Percentiles rank a stretch among this genome's conserved stretches.
These are phyloP conservation scores for Conoideocrella luteorostrata DNA, from an alignment of 2,329 filamentous ascomycete genomes.

Conservation along the genomic window DNA sequence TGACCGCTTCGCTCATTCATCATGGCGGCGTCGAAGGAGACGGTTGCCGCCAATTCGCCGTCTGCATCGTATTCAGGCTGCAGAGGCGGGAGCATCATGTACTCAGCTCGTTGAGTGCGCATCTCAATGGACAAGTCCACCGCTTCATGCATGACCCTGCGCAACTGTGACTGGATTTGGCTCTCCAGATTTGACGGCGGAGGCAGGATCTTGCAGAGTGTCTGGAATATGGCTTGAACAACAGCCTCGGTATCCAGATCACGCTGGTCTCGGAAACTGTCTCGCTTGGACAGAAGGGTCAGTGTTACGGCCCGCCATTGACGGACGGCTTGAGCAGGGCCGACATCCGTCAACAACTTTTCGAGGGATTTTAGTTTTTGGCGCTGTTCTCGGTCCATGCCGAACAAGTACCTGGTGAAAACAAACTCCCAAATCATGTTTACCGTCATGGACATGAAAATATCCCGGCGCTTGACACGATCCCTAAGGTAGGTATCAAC, in stretches of 20 bases:
- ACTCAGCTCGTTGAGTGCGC: slow-evolving; percentile 93
- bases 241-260: slow-evolving; percentile 91
- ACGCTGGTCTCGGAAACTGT: slow-evolving; percentile 74
- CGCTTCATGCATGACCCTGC: slow-evolving; percentile 80
- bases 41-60: slow-evolving; percentile 80
- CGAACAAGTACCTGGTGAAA: slow-evolving; percentile 95
- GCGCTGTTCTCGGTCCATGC: slow-evolving; percentile 95
- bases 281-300: slow-evolving; percentile 75
- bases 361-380: slow-evolving; percentile 96
- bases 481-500: slow-evolving; percentile 84
- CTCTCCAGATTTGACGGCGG: slow-evolving; percentile 74
- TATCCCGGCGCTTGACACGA: slow-evolving; percentile 79
- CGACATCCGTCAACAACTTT: slow-evolving; percentile 83
- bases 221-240: slow-evolving; percentile 77
- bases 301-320: slow-evolving; percentile 96
- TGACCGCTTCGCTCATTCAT: slow-evolving; percentile 89
- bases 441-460: slow-evolving; percentile 99
- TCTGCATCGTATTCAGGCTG: slow-evolving; percentile 93
- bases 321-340: slow-evolving; percentile 80
- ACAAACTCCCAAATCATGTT: slow-evolving; percentile 99
- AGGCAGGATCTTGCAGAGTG: slow-evolving; percentile 75
- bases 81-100: slow-evolving; percentile 94
- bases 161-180: slow-evolving; percentile 77
- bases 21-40: slow-evolving; percentile 83
- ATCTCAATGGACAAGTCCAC: slow-evolving; percentile 92